Evolutionary conservation across 208 protist species (phyloP).

Genomic region (Acanthamoeba castellanii): DNA sequence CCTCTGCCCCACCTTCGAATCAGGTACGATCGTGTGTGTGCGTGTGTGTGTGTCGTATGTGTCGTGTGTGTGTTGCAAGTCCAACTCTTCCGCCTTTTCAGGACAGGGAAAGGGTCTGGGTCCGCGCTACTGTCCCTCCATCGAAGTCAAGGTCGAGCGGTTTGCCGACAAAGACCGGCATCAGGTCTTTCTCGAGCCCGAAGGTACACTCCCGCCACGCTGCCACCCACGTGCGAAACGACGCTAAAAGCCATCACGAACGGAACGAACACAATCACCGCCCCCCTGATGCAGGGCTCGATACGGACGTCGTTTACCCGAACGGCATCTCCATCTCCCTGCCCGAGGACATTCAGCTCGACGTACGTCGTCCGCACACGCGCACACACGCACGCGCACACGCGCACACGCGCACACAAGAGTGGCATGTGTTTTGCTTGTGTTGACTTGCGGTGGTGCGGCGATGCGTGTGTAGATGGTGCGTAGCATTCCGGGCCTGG

Average conservation of each 20-base stretch:
- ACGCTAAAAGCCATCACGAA: not conserved
- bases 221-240: not conserved
- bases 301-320: conserved; percentile 90
- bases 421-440: too few relatives aligned
- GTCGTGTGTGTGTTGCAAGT: not conserved
- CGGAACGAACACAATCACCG: too few relatives aligned
- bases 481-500: conserved; percentile 86
- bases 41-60: not conserved
- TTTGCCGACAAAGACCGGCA: conserved; percentile 82
- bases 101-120: conserved; percentile 79
- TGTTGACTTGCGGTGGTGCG: too few relatives aligned
- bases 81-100: not conserved
- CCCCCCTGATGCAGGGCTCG: conserved; percentile 36
- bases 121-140: conserved; percentile 90
- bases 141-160: conserved; percentile 89
- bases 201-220: conserved; percentile 73
- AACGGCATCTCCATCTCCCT: conserved; percentile 90
- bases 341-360: conserved; percentile 87
- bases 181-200: conserved; percentile 91
- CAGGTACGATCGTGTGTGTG: not conserved
- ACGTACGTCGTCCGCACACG: not conserved
- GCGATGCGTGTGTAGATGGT: conserved; percentile 68
- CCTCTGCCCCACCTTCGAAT: conserved; percentile 71
- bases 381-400: not conserved
- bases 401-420: not conserved